Percentiles rank a stretch among this genome's conserved stretches.
Conservation (phyloP, 2,329 filamentous ascomycete species). For the Aspergillus novoparasiticus region DNA sequence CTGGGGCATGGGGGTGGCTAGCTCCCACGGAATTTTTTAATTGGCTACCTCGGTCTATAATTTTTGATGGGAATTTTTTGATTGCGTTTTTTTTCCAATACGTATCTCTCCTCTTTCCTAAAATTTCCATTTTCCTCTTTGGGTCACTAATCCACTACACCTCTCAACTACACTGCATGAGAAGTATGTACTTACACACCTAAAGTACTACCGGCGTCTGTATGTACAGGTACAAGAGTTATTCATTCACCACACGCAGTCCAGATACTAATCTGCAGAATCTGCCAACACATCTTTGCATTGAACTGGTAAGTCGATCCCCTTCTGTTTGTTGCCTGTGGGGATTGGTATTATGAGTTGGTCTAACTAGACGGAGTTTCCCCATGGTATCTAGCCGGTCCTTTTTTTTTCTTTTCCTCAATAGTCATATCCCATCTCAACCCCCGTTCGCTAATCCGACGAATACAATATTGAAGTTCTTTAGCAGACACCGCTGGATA, state of each 20-base stretch:
- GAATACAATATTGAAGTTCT: background rate
- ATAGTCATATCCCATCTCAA: background rate
- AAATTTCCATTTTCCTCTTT: background rate
- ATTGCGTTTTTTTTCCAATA: background rate
- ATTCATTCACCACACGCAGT: constrained; percentile 12
- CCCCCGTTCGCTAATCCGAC: background rate
- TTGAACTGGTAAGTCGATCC: constrained; percentile 20
- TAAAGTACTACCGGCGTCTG: background rate
- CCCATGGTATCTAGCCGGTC: background rate
- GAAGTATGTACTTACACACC: background rate
- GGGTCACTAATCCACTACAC: background rate
- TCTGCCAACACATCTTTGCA: constrained; percentile 32
- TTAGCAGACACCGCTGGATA: background rate
- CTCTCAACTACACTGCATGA: background rate
- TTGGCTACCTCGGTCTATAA: background rate
- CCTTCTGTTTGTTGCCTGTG: background rate
- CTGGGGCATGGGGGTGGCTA: constrained; percentile 8
- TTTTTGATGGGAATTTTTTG: background rate
- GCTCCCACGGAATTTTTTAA: background rate
- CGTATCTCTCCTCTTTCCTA: background rate
- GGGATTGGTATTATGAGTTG: constrained; percentile 8
- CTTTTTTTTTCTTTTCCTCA: background rate
- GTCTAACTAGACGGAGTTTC: background rate
- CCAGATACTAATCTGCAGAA: constrained; percentile 27
- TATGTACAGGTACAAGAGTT: constrained; percentile 3